Percentiles rank a stretch among this genome's conserved stretches.
Evolutionary conservation across 768 basidiomycete genomes (phyloP).

Genomic region (Agrocybe pediades): DNA sequence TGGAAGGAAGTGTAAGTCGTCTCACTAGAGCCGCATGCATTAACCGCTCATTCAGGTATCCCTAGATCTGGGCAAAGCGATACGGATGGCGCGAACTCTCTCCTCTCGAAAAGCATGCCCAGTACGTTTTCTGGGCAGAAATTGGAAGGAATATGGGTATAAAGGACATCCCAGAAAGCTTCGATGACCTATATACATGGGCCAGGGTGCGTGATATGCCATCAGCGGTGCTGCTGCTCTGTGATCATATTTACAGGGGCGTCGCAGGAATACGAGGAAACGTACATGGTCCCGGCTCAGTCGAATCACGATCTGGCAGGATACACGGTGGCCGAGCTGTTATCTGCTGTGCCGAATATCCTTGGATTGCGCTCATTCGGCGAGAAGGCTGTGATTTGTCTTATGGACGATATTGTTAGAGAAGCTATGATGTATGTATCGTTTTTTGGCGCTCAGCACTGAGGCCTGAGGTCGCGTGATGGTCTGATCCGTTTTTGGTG

Average conservation of each 20-base stretch:
- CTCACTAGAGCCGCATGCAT: no score
- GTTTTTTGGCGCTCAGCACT: no score
- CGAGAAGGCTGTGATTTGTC: conserved; percentile 31
- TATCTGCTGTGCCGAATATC: conserved; percentile 35
- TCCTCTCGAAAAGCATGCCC: conserved; percentile 43
- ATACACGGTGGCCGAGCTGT: conserved; percentile 42
- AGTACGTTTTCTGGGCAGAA: conserved; percentile 45
- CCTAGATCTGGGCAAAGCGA: conserved; percentile 38
- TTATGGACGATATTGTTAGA: conserved; percentile 47
- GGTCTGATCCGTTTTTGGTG: background rate
- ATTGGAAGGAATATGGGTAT: conserved; percentile 51
- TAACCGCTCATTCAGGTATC: no score
- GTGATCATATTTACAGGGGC: no score
- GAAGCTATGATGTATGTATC: conserved; percentile 47
- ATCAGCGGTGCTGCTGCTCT: no score
- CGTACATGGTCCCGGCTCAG: conserved; percentile 41
- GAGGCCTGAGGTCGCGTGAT: background rate
- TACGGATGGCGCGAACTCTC: conserved; percentile 49
- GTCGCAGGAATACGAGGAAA: conserved; percentile 40
- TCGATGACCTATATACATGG: conserved; percentile 40
- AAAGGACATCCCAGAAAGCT: conserved; percentile 41
- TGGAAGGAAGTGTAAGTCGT: conserved; percentile 41
- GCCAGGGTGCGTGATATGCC: conserved; percentile 28
- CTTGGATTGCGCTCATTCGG: conserved; percentile 40
- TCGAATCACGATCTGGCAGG: conserved; percentile 40